Conservation (phyloP, 208 protist genomes). For the Leptomonas pyrrhocoris region DNA sequence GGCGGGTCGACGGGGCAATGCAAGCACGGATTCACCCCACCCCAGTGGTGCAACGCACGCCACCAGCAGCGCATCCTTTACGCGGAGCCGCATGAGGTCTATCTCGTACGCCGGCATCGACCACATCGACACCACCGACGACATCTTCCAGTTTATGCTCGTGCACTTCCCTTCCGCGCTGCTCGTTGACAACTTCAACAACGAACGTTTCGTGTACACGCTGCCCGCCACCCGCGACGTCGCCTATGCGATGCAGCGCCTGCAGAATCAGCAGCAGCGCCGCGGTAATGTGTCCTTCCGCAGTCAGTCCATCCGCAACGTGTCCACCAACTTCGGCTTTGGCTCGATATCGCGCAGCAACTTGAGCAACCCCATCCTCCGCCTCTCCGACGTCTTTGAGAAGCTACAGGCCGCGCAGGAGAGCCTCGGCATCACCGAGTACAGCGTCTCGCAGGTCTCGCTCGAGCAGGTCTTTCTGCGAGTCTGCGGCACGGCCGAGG, state of each 20-base stretch:
- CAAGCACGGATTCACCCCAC: background rate
- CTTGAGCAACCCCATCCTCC: constrained; percentile 44
- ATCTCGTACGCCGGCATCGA: constrained; percentile 36
- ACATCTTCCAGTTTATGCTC: constrained; percentile 44
- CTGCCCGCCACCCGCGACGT: constrained; percentile 36
- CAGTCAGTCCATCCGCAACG: constrained; percentile 2
- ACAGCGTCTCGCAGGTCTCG: constrained; percentile 78
- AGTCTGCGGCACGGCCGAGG: constrained; percentile 58
- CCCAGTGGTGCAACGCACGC: background rate
- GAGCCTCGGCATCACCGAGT: constrained; percentile 66
- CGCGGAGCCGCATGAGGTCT: constrained; percentile 9
- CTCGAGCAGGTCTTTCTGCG: constrained; percentile 87
- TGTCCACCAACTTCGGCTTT: background rate
- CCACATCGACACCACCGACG: constrained; percentile 29
- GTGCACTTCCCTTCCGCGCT: constrained; percentile 39
- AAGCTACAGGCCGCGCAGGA: constrained; percentile 44
- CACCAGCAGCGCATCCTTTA: background rate
- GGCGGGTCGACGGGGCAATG: too few relatives aligned
- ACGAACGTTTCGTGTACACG: constrained; percentile 47
- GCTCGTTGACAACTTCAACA: constrained; percentile 44
- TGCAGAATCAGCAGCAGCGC: constrained; percentile 30
- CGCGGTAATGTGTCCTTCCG: constrained; percentile 15
- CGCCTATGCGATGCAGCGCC: constrained; percentile 29
- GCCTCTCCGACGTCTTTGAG: constrained; percentile 54
- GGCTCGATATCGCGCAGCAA: constrained; percentile 33